A percentile compares a stretch with the other conserved stretches of the same genome.
These are phyloP conservation scores for Choanephora cucurbitarum DNA, from an alignment of 371 early-diverging fungal genomes.

Conservation along the genomic window DNA sequence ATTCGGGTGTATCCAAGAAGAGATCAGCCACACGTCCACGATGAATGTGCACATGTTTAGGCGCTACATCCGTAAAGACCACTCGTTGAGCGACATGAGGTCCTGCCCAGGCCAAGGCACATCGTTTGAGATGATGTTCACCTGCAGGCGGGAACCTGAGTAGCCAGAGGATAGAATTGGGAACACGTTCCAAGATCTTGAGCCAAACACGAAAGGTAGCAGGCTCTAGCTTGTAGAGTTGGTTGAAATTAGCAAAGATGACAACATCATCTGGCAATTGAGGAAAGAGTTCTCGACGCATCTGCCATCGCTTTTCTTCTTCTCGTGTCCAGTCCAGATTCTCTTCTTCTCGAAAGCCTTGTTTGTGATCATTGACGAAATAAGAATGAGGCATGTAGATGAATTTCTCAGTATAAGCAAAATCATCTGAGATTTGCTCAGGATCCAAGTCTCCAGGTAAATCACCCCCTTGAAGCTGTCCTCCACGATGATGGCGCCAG, in stretches of 20 bases:
- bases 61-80: constrained; percentile 92
- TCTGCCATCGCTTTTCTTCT: constrained; percentile 79
- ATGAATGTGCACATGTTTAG: constrained; percentile 90
- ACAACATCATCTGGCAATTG: constrained; percentile 76
- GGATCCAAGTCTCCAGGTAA: constrained; percentile 79
- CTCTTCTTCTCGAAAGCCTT: constrained; percentile 88
- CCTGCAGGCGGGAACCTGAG: constrained; percentile 91
- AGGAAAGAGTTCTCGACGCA: constrained; percentile 89
- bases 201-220: constrained; percentile 84
- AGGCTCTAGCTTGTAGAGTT: constrained; percentile 91
- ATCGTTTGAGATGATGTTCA: constrained; percentile 71
- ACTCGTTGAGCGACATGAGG: constrained; percentile 79
- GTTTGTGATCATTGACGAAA: constrained; percentile 92
- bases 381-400: constrained; percentile 93
- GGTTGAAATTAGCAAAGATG: constrained; percentile 95
- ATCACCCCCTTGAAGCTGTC: constrained; percentile 32
- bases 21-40: constrained; percentile 92
- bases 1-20: constrained; percentile 92
- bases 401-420: constrained; percentile 87
- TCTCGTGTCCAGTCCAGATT: constrained; percentile 67
- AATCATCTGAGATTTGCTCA: constrained; percentile 58
- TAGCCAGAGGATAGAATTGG: constrained; percentile 86
- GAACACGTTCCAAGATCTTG: constrained; percentile 77
- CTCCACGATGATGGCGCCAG: constrained; percentile 42
- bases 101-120: constrained; percentile 79